These are phyloP conservation scores for Scheffersomyces cryptocercus DNA, from an alignment of 1,139 yeast species.

Conservation along the genomic window DNA sequence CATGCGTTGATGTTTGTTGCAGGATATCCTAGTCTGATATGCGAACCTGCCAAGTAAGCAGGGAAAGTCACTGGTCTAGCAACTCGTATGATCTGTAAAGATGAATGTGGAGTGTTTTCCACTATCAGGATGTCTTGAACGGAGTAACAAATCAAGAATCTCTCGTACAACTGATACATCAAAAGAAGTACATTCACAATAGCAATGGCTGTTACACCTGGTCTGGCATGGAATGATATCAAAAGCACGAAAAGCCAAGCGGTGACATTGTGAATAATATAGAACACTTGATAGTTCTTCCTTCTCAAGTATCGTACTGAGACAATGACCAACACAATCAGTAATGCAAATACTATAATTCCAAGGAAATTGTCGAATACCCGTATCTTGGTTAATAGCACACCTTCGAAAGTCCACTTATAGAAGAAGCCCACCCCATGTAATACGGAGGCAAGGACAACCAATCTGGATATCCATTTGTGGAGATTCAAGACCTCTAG, in stretches of 20 bases:
- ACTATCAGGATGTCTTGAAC: conserved; percentile 10
- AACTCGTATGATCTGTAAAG: conserved; percentile 26
- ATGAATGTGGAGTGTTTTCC: conserved; percentile 14
- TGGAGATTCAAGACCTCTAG: conserved; percentile 61
- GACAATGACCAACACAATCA: conserved; percentile 47
- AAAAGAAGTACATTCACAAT: conserved; percentile 21
- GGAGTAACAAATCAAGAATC: conserved; percentile 13
- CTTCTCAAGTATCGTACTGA: conserved; percentile 46
- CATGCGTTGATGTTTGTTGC: conserved; percentile 18
- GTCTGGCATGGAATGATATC: conserved; percentile 45
- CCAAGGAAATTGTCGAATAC: conserved; percentile 62
- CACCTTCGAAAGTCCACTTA: conserved; percentile 44
- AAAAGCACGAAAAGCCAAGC: conserved; percentile 29
- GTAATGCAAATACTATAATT: conserved; percentile 46
- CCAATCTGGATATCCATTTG: conserved; percentile 77
- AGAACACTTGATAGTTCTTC: conserved; percentile 32
- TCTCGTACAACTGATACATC: conserved; percentile 23
- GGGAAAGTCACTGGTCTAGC: conserved; percentile 29
- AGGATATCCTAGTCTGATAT: conserved; percentile 30
- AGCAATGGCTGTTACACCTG: conserved; percentile 37
- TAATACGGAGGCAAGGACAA: conserved; percentile 48
- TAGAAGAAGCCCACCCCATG: conserved; percentile 62
- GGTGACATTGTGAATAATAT: conserved; percentile 35
- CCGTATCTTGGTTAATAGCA: conserved; percentile 38
- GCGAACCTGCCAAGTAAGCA: conserved; percentile 36